Base-by-base conservation (phyloP, 1,284 basidiomycete species). In the Tylopilus orsonianus region DNA sequence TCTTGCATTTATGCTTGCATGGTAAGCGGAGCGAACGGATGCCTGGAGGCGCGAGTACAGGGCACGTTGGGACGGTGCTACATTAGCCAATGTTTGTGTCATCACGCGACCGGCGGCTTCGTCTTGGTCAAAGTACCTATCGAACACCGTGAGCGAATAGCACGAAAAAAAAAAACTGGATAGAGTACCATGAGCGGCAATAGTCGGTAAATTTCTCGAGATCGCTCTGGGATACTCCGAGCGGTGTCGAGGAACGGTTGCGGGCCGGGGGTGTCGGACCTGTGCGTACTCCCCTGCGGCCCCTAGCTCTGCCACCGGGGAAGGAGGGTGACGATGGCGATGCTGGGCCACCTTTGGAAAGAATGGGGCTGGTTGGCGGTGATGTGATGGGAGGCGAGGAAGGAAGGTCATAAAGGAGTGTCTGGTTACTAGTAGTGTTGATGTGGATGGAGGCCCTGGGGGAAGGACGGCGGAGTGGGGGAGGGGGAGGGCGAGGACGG, bases 41-140 rank as follows among this genome's bases (percentile, higher is more conserved):
- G 87, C 82, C 61, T 90, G 87, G 37, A 90, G 66, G 51, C 85
- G 80, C 26, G 85, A 81, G 62, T 83, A 90, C 1, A 87, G 82
- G 16, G 87, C 86, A 44, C 85, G 80, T 55, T 90, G 85, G 1
- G 84, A 81, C 8, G 86, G 78, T n/a, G 82, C 81, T n/a, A 89
- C 75, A 32, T 79, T 84, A 35, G 85, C 75, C 44, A 90, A 71
- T 5, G 80, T 87, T 57, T 88, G 82, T n/a, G 86, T 85, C 83
- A 90, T 88, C 48, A 75, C 69, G 44, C 80, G 79, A 24, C 87
- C 84, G 23, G 87, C 77, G 55, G 80, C 74, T 59, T 88, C 83
- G 60, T 89, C 83, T 65, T 90, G 87, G 52, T 81, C 71, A 65
- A 81, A 90, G 65, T 88, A 90, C 87, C 87, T 90, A 56, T 37